A percentile compares a stretch with the other conserved stretches of the same genome.
phyloP scores from a whole-genome alignment of 805 yeast species.

The Pichia heedii region DNA sequence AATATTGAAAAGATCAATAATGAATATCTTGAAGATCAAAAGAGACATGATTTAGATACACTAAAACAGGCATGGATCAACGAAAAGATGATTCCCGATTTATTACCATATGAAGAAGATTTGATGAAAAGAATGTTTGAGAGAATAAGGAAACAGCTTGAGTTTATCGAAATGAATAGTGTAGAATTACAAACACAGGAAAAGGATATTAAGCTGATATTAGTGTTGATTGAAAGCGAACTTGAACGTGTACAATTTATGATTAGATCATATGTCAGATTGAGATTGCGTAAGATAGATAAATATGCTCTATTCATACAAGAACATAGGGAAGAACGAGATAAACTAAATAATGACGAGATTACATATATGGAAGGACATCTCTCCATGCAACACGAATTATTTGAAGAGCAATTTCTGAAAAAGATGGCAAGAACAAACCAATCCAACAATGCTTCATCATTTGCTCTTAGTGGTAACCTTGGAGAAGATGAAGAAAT shows the following conservation, averaged over 20 bases:
- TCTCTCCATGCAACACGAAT: slow-evolving; percentile 49
- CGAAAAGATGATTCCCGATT: slow-evolving; percentile 81
- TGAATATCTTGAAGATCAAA: slow-evolving; percentile 6
- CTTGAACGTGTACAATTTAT: slow-evolving; percentile 79
- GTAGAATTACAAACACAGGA: slow-evolving; percentile 62
- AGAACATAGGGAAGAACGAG: slow-evolving; percentile 29
- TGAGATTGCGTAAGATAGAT: slow-evolving; percentile 71
- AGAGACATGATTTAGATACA: slow-evolving; percentile 31
- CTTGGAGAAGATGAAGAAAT: slow-evolving; percentile 72
- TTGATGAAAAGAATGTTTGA: slow-evolving; percentile 49
- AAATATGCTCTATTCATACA: slow-evolving; percentile 53
- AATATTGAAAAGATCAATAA: background rate
- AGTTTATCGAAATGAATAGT: slow-evolving; percentile 67
- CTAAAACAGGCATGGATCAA: slow-evolving; percentile 66
- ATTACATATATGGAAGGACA: slow-evolving; percentile 60
- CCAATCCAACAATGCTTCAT: no score
- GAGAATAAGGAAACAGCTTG: slow-evolving; percentile 62
- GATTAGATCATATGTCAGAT: slow-evolving; percentile 71
- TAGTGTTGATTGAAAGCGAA: slow-evolving; percentile 85
- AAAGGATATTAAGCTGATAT: slow-evolving; percentile 61
- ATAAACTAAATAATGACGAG: slow-evolving; percentile 51
- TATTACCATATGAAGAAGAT: slow-evolving; percentile 62
- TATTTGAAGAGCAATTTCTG: slow-evolving; percentile 62
- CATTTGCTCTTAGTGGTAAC: no score
- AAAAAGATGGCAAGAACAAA: slow-evolving; percentile 23